Conservation (phyloP, 73 alveolate genomes). For the Paramecium octaurelia region DNA sequence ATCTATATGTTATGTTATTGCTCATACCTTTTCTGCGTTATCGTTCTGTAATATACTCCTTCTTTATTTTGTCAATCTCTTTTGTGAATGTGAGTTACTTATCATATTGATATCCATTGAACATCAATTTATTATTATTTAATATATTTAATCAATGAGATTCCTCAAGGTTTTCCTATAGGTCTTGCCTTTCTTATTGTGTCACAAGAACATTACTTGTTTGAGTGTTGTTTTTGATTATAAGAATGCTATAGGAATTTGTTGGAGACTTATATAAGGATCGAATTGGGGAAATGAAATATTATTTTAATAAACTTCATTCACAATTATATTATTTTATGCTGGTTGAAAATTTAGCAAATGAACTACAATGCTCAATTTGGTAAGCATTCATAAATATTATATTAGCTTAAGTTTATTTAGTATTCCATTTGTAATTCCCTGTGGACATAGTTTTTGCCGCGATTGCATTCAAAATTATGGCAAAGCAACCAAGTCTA, state of each 20-base stretch:
- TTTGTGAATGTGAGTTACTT: not conserved
- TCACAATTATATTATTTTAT: not conserved
- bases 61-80: slow-evolving; percentile 19
- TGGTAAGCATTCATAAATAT: not conserved
- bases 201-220: not conserved
- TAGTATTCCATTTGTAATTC: not conserved
- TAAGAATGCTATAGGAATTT: not conserved
- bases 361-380: slow-evolving; percentile 30
- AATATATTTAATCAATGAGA: not conserved
- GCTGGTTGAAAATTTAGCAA: slow-evolving; percentile 21
- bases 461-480: slow-evolving; percentile 10
- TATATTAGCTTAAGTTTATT: not conserved
- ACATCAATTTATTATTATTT: not conserved
- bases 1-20: not conserved
- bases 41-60: not conserved
- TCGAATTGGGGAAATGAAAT: not conserved
- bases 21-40: not conserved
- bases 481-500: not conserved
- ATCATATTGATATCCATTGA: slow-evolving; percentile 33
- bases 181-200: not conserved
- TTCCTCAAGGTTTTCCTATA: not conserved
- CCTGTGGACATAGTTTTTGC: slow-evolving; percentile 27
- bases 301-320: not conserved
- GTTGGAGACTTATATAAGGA: not conserved
- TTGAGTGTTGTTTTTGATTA: not conserved